Evolutionary conservation across 805 yeast species (phyloP).

Genomic region (Candida sanyiensis): DNA sequence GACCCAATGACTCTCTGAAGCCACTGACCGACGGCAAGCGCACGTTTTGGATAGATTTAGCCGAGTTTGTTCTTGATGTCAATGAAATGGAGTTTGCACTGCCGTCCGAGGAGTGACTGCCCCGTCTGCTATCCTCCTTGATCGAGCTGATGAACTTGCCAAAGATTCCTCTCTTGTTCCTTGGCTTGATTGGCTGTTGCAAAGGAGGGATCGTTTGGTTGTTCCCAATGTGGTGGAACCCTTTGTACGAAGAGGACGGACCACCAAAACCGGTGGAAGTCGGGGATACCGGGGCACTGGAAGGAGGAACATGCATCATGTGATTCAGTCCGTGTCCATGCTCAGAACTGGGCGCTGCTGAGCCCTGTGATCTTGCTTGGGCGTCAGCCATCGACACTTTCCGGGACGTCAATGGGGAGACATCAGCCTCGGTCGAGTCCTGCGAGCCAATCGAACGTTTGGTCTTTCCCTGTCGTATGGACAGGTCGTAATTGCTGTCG

Average conservation of each 20-base stretch:
- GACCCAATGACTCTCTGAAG: constrained; percentile 10
- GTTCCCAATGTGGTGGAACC: constrained; percentile 26
- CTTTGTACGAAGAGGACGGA: constrained; percentile 25
- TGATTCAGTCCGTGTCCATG: not conserved
- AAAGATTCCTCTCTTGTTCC: constrained; percentile 20
- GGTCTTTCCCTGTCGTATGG: constrained; percentile 9
- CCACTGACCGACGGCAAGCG: constrained; percentile 14
- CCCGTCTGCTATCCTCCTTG: constrained; percentile 19
- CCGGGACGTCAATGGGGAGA: constrained; percentile 19
- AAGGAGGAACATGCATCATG: not conserved
- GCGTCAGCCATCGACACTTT: constrained; percentile 23
- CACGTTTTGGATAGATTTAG: constrained; percentile 8
- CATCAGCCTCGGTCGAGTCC: constrained; percentile 15
- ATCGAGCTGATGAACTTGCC: constrained; percentile 26
- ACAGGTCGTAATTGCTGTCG: constrained; percentile 13
- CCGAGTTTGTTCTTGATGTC: constrained; percentile 7
- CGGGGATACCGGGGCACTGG: not conserved
- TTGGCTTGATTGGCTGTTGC: constrained; percentile 44
- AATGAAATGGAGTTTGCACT: constrained; percentile 2
- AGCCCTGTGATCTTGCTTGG: not conserved
- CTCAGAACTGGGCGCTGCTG: not conserved
- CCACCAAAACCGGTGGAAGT: constrained; percentile 6
- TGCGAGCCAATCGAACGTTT: constrained; percentile 15
- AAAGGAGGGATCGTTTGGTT: constrained; percentile 39
- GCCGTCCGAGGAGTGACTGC: constrained; percentile 1